These are phyloP conservation scores for Rhodamnia rubescens DNA, from an alignment of 345 rosid genomes.

Conservation along the genomic window DNA sequence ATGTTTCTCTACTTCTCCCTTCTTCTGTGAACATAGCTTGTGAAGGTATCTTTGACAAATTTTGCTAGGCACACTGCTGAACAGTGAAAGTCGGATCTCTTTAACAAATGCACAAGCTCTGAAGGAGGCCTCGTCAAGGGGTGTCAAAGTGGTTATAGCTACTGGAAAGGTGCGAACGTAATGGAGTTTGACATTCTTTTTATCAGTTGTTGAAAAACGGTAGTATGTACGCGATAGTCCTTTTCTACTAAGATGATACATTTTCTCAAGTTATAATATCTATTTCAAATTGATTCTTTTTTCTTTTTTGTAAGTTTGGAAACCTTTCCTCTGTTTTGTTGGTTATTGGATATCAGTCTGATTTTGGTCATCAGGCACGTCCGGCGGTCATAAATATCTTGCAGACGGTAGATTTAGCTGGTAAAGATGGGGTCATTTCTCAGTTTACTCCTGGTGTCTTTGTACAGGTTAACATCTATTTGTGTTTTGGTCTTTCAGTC, in stretches of 20 bases:
- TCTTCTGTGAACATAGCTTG: not conserved
- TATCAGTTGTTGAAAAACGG: not conserved
- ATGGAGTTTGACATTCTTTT: not conserved
- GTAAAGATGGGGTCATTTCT: conserved; percentile 64
- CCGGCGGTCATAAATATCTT: conserved; percentile 51
- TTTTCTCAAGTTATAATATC: not conserved
- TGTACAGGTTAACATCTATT: conserved; percentile 53
- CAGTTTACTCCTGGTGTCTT: conserved; percentile 83
- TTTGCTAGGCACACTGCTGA: conserved; percentile 62
- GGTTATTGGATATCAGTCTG: conserved; percentile 5
- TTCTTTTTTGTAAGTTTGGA: not conserved
- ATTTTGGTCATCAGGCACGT: conserved; percentile 49
- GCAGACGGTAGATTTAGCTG: conserved; percentile 62
- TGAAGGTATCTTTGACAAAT: conserved; percentile 5
- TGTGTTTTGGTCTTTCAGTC: not conserved
- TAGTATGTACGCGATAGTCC: not conserved
- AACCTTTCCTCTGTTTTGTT: not conserved
- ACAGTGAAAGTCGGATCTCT: conserved; percentile 69
- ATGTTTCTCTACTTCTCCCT: not conserved
- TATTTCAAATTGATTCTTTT: not conserved
- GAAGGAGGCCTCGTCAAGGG: conserved; percentile 77
- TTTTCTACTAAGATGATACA: not conserved
- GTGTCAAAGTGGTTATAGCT: conserved; percentile 85
- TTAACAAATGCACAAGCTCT: conserved; percentile 61
- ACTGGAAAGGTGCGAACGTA: conserved; percentile 65